A percentile compares a stretch with the other conserved stretches of the same genome.
Conservation (phyloP, 208 protist species). For the Wallacemonas sp. region DNA sequence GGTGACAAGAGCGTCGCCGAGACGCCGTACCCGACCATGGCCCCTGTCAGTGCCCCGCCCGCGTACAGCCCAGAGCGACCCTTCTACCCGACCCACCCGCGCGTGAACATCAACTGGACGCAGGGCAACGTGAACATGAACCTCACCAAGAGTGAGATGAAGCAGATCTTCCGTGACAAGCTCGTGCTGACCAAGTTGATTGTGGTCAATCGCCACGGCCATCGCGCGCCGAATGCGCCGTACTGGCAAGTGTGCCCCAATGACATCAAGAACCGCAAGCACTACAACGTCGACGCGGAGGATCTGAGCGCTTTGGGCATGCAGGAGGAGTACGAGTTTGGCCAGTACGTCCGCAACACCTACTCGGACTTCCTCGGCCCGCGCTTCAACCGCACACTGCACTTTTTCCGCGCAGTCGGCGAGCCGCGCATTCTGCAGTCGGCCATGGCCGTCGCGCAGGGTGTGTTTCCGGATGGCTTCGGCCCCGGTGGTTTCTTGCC, state of each 20-base stretch:
- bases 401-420: conserved; percentile 85
- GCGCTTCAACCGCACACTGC: conserved; percentile 73
- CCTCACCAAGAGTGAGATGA: conserved; percentile 36
- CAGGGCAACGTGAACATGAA: conserved; percentile 30
- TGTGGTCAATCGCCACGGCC: conserved; percentile 80
- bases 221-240: conserved; percentile 76
- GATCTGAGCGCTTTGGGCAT: conserved; percentile 77
- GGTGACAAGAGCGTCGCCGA: background rate
- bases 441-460: conserved; percentile 71
- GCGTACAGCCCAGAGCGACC: background rate
- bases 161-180: conserved; percentile 34
- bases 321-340: conserved; percentile 82
- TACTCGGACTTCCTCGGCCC: conserved; percentile 66
- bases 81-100: conserved; percentile 36
- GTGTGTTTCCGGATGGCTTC: conserved; percentile 80
- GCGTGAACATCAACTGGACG: conserved; percentile 69
- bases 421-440: conserved; percentile 86
- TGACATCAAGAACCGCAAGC: conserved; percentile 45
- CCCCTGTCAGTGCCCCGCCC: background rate
- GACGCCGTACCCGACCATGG: conserved; percentile 9
- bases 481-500: conserved; percentile 74
- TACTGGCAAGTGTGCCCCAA: conserved; percentile 79
- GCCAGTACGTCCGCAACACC: conserved; percentile 53
- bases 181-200: conserved; percentile 77
- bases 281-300: conserved; percentile 67